These are phyloP conservation scores for Tulasnella calospora DNA, from an alignment of 768 basidiomycete species.

Conservation along the genomic window DNA sequence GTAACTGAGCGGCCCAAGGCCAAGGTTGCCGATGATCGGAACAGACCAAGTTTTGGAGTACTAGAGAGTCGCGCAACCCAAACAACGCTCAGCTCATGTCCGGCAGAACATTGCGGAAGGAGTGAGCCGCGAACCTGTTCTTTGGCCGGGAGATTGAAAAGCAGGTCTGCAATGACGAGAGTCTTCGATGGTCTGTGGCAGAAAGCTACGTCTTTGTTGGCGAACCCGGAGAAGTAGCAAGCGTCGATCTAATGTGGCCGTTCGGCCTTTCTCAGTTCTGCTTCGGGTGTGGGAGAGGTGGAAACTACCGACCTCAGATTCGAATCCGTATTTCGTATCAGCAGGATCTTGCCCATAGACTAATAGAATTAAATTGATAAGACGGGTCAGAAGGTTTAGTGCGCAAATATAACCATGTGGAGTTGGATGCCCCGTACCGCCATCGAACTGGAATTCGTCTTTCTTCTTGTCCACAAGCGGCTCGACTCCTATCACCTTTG, in stretches of 20 bases:
- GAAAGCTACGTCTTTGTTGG: constrained; percentile 43
- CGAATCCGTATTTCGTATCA: constrained; percentile 39
- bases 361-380: constrained; percentile 19
- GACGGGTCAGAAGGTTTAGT: not conserved
- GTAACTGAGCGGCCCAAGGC: not conserved
- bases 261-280: not conserved
- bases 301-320: constrained; percentile 36
- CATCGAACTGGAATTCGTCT: constrained; percentile 54
- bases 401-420: not conserved
- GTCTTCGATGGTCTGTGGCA: constrained; percentile 41
- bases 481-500: constrained; percentile 65
- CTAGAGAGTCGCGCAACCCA: not conserved
- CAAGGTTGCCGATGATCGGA: not conserved
- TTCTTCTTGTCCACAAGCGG: constrained; percentile 49
- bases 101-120: not conserved
- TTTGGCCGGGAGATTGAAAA: constrained; percentile 43
- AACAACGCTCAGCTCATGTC: too few relatives aligned
- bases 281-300: not conserved
- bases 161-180: constrained; percentile 43
- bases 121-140: constrained; percentile 35
- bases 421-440: constrained; percentile 35
- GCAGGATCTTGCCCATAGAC: constrained; percentile 37
- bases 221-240: constrained; percentile 35
- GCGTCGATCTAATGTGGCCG: constrained; percentile 26
- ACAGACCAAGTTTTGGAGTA: constrained; percentile 3